Conservation (phyloP, 306 rosid species). For the Begonia peltatifolia region DNA sequence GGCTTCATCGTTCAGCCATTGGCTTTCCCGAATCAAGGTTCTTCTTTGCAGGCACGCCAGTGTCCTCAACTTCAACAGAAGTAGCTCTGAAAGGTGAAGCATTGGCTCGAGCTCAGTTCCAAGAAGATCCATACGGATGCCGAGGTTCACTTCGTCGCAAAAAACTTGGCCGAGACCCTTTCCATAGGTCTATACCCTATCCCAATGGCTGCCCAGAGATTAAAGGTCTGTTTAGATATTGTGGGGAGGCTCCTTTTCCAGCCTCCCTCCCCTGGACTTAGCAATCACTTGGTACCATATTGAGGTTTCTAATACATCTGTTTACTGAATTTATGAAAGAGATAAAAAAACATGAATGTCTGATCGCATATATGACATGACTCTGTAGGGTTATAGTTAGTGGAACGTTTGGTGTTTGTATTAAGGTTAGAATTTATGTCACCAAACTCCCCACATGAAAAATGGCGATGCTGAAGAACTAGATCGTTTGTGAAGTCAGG, state of each 20-base stretch:
- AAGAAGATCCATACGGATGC: conserved; percentile 31
- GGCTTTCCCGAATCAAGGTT: conserved; percentile 58
- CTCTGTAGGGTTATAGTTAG: too few species aligned
- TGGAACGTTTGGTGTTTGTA: too few species aligned
- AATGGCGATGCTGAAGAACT: conserved; percentile 42
- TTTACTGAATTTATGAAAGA: too few species aligned
- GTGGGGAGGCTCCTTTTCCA: conserved; percentile 60
- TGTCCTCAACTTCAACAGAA: conserved; percentile 41
- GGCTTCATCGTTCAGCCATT: conserved; percentile 78
- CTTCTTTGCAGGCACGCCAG: conserved; percentile 69
- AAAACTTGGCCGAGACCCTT: conserved; percentile 73
- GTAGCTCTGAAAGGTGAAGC: conserved; percentile 78
- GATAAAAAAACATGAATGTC: too few species aligned
- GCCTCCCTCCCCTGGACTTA: neutral
- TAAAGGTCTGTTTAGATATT: conserved; percentile 66
- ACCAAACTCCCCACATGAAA: conserved; percentile 14
- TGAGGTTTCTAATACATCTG: too few species aligned
- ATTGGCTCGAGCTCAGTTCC: conserved; percentile 64
- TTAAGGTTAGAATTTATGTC: too few species aligned
- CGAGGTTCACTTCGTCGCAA: conserved; percentile 60
- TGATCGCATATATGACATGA: too few species aligned
- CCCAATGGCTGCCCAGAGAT: conserved; percentile 42
- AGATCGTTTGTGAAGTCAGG: conserved; percentile 44
- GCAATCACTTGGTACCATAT: too few species aligned
- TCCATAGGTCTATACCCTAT: conserved; percentile 82